Base-by-base conservation (phyloP, 495 filamentous ascomycete genomes). In the Annulohypoxylon stygium region DNA sequence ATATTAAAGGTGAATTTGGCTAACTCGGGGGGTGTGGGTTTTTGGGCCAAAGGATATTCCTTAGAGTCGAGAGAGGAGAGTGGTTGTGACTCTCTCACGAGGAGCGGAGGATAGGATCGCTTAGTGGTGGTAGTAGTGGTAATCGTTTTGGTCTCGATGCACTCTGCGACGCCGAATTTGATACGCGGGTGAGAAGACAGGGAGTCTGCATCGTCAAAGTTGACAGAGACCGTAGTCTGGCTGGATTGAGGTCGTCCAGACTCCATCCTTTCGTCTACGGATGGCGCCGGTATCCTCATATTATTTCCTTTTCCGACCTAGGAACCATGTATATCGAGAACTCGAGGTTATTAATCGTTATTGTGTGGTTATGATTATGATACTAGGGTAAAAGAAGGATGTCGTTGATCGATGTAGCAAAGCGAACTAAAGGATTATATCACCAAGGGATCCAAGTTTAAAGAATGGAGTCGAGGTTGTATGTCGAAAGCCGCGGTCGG, bases 101-200 rank as follows among this genome's bases (percentile, higher is more conserved):
- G 79, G 11, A 98, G 81, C 16, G 94, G 95, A 12, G 96, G 95
- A 67, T 96, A 95, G 4, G 89, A 90, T 37, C 93, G 91, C 20
- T 96, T 97, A 0, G 95, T 98, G 1, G 93, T 97, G 0, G 95
- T 98, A 0, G 95, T 98, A 0, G 96, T 98, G 4, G 95, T 98
- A 69, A 98, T 90, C 9, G 85, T 89, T 77, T 86, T 89, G n/a
- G 86, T 88, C 77, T 89, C 87, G 70, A 89, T 83, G 66, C 86
- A 88, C 71, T 89, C 86, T 30, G 82, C 82, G 18, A 88, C 81
- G 55, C 83, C 84, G 68, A 88, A 85, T 66, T 85, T 83, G 57
- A 88, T 80, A 36, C 73, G 71, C 30, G 80, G 73, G 43, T 78
- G 77, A 3, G 77, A 65, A 4, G 78, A 77, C 26, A 78, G 68